Evolutionary conservation across 345 rosid genomes (phyloP).

Genomic region (Alliaria petiolata): DNA sequence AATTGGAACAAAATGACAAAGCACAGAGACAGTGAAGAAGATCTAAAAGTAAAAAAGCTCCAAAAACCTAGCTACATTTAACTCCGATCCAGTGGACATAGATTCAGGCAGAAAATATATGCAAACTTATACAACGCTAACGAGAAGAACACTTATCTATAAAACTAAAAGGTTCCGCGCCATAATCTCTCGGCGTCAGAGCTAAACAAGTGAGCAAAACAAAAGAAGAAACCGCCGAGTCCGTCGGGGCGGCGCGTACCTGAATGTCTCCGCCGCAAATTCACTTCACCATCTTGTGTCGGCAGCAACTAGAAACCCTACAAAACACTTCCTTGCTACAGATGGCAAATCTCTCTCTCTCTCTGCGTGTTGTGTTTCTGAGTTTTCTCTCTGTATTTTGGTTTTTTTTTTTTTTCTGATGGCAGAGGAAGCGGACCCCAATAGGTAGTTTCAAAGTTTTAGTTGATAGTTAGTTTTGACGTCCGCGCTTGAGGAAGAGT

Average conservation of each 20-base stretch:
- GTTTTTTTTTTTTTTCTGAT: neutral
- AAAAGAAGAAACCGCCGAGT: conserved; percentile 7
- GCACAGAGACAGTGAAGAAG: neutral
- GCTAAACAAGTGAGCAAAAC: neutral
- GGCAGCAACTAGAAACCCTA: conserved; percentile 19
- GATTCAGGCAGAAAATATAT: conserved; percentile 3
- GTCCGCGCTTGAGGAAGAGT: conserved; percentile 36
- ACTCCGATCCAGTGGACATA: conserved; percentile 1
- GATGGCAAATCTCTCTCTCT: conserved; percentile 27
- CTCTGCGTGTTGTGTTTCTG: neutral
- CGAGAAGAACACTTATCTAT: neutral
- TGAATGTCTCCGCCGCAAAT: conserved; percentile 12
- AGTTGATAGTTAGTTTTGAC: conserved; percentile 48
- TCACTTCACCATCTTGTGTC: neutral
- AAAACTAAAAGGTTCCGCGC: neutral
- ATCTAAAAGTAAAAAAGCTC: neutral
- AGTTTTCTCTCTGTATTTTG: neutral
- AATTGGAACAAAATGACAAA: neutral
- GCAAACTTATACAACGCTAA: neutral
- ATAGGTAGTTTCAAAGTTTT: conserved; percentile 33
- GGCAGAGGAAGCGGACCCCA: conserved; percentile 37
- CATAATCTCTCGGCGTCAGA: neutral
- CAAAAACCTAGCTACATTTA: neutral
- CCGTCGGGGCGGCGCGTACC: conserved; percentile 13
- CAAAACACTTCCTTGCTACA: conserved; percentile 11